phyloP scores from a whole-genome alignment of 2,329 filamentous ascomycete species.

The Saccharata proteae region DNA sequence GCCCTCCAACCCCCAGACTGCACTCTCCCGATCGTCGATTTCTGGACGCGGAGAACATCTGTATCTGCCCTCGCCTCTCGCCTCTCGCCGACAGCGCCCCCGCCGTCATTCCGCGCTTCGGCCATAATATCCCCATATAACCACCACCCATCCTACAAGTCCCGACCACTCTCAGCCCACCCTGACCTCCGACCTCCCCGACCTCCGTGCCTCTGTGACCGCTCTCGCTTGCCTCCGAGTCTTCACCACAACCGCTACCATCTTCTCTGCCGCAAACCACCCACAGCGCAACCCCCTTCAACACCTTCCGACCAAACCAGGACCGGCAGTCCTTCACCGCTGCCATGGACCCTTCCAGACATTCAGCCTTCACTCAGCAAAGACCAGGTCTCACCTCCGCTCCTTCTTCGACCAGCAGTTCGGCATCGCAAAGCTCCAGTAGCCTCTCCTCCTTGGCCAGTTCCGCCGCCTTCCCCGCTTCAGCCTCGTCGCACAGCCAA shows the following conservation, averaged over 20 bases:
- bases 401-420: constrained; percentile 11
- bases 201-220: no score
- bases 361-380: constrained; percentile 14
- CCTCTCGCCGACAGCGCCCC: no score
- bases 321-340: constrained; percentile 7
- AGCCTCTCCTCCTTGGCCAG: constrained; percentile 27
- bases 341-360: constrained; percentile 10
- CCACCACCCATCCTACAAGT: no score
- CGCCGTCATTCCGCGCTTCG: no score
- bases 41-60: no score
- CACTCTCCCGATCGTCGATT: no score
- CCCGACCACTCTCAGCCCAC: no score
- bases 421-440: constrained; percentile 29
- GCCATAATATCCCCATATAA: no score
- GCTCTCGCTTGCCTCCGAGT: no score
- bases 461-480: constrained; percentile 10
- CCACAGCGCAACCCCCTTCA: constrained; percentile 1
- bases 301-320: constrained; percentile 7
- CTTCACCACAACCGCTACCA: constrained; percentile 10
- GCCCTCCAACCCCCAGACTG: background rate
- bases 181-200: no score
- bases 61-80: no score
- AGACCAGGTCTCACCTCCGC: constrained; percentile 1
- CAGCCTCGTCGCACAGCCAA: constrained; percentile 8
- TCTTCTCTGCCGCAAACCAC: constrained; percentile 1